Evolutionary conservation across 2,329 filamentous ascomycete genomes (phyloP).

Genomic region (Penicillium thymicola): DNA sequence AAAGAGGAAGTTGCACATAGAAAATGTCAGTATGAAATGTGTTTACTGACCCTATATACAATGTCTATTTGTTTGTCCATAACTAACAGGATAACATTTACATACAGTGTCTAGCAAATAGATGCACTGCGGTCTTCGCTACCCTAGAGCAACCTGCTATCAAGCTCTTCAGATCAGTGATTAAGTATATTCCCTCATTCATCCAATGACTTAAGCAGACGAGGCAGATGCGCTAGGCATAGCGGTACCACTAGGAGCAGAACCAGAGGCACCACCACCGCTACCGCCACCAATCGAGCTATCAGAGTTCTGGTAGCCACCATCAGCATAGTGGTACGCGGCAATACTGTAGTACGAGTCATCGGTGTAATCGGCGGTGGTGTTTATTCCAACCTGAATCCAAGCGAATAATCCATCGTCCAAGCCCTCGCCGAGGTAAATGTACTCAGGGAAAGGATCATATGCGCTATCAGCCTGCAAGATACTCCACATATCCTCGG

Average conservation of each 20-base stretch:
- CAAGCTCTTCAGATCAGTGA: not conserved
- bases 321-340: slow-evolving; percentile 16
- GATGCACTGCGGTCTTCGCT: not conserved
- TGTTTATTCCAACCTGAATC: slow-evolving; percentile 50
- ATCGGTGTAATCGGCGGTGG: slow-evolving; percentile 30
- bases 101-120: not conserved
- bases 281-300: slow-evolving; percentile 1
- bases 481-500: slow-evolving; percentile 42
- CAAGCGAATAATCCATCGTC: slow-evolving; percentile 49
- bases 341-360: slow-evolving; percentile 23
- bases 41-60: not conserved
- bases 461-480: slow-evolving; percentile 44
- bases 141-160: not conserved
- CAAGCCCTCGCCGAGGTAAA: slow-evolving; percentile 51
- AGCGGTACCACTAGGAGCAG: slow-evolving; percentile 7
- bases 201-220: not conserved
- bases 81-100: not conserved
- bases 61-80: not conserved
- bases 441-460: slow-evolving; percentile 54
- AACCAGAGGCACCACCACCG: not conserved
- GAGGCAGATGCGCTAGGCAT: slow-evolving; percentile 2
- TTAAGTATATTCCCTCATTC: not conserved
- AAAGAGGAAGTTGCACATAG: not conserved
- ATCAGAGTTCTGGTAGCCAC: slow-evolving; percentile 16
- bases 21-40: not conserved